These are phyloP conservation scores for Camellia lanceoleosa DNA, from an alignment of 148 eudicot species.

Conservation along the genomic window DNA sequence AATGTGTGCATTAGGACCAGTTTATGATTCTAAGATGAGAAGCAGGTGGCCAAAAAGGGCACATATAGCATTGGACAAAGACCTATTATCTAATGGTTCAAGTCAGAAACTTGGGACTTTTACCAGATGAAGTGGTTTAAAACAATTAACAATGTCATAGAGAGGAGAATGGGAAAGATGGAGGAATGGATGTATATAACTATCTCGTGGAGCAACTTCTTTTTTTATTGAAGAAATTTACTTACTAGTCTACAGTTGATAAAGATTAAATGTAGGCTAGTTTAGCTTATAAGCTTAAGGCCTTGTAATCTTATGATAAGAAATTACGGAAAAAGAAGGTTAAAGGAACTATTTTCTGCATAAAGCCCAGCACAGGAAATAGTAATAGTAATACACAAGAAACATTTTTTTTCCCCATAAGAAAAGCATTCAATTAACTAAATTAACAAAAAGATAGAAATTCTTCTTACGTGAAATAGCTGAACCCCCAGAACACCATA, in stretches of 20 bases:
- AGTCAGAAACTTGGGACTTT: background rate
- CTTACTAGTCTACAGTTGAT: background rate
- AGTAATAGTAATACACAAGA: background rate
- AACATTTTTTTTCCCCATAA: background rate
- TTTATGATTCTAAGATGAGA: background rate
- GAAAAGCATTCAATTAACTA: background rate
- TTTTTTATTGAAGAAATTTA: background rate
- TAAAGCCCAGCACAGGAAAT: background rate
- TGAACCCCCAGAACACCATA: conserved; percentile 96
- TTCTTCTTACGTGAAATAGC: conserved; percentile 72
- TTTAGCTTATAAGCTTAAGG: conserved; percentile 3
- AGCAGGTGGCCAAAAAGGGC: background rate
- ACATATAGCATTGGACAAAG: background rate
- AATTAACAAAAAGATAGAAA: conserved; percentile 7
- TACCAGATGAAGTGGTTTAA: background rate
- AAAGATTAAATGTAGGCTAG: background rate
- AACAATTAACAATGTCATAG: background rate
- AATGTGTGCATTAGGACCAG: background rate
- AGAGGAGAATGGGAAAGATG: background rate
- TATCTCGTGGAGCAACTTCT: background rate
- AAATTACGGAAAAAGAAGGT: background rate
- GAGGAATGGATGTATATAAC: background rate
- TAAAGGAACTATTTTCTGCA: background rate
- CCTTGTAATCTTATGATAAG: background rate
- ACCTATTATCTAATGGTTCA: background rate